Base-by-base conservation (phyloP, 2,329 filamentous ascomycete genomes). In the Phyllosticta citriasiana region DNA sequence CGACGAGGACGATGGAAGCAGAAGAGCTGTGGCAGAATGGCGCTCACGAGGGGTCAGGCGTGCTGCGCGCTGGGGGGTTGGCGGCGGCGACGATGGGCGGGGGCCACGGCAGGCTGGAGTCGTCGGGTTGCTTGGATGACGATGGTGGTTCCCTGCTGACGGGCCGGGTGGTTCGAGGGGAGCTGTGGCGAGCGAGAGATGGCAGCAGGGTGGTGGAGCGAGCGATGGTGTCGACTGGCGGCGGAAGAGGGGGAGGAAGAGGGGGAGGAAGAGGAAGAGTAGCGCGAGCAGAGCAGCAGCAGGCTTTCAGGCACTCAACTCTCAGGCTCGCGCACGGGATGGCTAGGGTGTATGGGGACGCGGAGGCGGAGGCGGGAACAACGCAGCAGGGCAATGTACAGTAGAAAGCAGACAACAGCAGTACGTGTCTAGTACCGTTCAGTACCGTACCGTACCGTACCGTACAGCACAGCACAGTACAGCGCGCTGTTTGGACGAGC, bases 1-100 rank as follows among this genome's bases (percentile, higher is more conserved):
- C 55, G 59, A 61, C 53, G 59, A 61, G 57, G 56, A 53, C 57
- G 59, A 33, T 35, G 59, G n/a, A 51, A 54, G 59, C 58, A 40
- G 33, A 40, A 40, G 33, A 40, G 33, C 40, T n/a, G 40, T 56
- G 47, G 59, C 54, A 51, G 60, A 33, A 27, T 52, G 60, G 27
- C 55, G 55, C 59, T 54, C 40, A 47, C 40, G 40, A 47, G 53
- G 55, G 60, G 60, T 62, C 55, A 57, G 60, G 53, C 40, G 53
- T 52, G 52, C 55, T 27, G 52, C 57, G 59, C 40, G 40, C 14
- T 47, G 14, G 40, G 19, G 27, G 40, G 40, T 47, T n/a, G 52
- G 52, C 35, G 40, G 19, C 26, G 61, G 61, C 53, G 59, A 62
- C 19, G 61, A 62, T 62, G 56, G 61, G 56, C 26, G 26, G 55